Conservation (phyloP, 148 eudicot species). For the Cornus suecica region DNA sequence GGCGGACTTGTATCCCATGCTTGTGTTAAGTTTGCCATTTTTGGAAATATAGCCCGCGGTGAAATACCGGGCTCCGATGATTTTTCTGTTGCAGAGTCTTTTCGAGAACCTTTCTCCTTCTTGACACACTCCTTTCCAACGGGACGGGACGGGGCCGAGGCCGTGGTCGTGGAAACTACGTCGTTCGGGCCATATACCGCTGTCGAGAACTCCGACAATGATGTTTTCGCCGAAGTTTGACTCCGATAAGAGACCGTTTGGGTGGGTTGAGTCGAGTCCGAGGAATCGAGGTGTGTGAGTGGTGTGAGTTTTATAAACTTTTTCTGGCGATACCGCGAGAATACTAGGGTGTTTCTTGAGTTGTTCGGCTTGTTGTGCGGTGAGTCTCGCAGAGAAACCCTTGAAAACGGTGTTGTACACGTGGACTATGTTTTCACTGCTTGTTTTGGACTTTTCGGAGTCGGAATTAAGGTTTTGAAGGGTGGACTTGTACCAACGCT, state of each 20-base stretch:
- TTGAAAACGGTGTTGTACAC: conserved; percentile 43
- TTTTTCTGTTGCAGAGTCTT: conserved; percentile 51
- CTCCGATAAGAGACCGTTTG: conserved; percentile 21
- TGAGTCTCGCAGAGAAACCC: conserved; percentile 43
- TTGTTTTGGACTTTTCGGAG: background rate
- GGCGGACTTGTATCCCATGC: conserved; percentile 23
- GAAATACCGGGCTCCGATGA: conserved; percentile 61
- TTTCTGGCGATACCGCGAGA: conserved; percentile 34
- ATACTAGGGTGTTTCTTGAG: conserved; percentile 24
- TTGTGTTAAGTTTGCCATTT: conserved; percentile 7
- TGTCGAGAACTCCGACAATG: conserved; percentile 64
- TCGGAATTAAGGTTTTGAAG: conserved; percentile 29
- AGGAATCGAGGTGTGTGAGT: conserved; percentile 41
- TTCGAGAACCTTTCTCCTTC: conserved; percentile 41
- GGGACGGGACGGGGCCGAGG: conserved; percentile 45
- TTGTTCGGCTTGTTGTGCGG: conserved; percentile 27
- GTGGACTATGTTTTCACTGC: conserved; percentile 23
- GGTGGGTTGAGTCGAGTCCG: conserved; percentile 16
- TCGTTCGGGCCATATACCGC: conserved; percentile 66
- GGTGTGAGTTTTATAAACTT: conserved; percentile 32
- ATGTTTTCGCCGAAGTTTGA: conserved; percentile 40
- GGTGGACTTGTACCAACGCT: conserved; percentile 45
- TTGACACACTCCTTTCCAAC: conserved; percentile 58
- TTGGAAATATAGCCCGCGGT: conserved; percentile 26
- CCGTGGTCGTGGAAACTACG: conserved; percentile 57